A percentile compares a stretch with the other conserved stretches of the same genome.
Conservation (phyloP, 345 rosid species). For the Firmiana major region DNA sequence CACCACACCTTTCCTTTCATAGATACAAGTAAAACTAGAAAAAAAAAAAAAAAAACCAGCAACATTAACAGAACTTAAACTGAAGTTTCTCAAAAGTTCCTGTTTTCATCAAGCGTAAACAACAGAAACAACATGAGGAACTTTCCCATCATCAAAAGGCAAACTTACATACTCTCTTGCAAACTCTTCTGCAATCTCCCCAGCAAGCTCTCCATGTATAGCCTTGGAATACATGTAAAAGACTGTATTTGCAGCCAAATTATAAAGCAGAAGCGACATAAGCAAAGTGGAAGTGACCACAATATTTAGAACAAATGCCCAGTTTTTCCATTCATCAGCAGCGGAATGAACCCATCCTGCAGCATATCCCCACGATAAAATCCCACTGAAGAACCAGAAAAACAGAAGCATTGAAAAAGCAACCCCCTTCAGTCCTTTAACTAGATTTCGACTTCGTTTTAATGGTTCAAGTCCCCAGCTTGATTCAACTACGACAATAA, state of each 20-base stretch:
- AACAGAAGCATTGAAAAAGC: slow-evolving; percentile 33
- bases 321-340: slow-evolving; percentile 37
- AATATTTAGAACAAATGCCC: slow-evolving; percentile 40
- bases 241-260: slow-evolving; percentile 49
- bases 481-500: slow-evolving; percentile 61
- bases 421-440: slow-evolving; percentile 47
- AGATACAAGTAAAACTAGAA: not conserved
- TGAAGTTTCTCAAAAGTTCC: not conserved
- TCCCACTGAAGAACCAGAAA: slow-evolving; percentile 22
- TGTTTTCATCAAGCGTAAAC: slow-evolving; percentile 20
- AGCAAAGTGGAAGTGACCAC: slow-evolving; percentile 39
- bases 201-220: slow-evolving; percentile 60
- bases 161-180: slow-evolving; percentile 59
- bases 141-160: slow-evolving; percentile 75
- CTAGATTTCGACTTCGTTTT: slow-evolving; percentile 47
- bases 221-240: slow-evolving; percentile 72
- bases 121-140: slow-evolving; percentile 56
- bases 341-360: slow-evolving; percentile 14
- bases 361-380: slow-evolving; percentile 26
- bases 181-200: slow-evolving; percentile 72
- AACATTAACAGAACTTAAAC: not conserved
- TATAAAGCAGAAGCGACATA: slow-evolving; percentile 31
- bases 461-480: slow-evolving; percentile 63
- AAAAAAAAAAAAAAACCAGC: not conserved
- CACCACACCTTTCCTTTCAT: not conserved